Conservation (phyloP, 805 yeast species). For the Starmerella lactis-condensi region DNA sequence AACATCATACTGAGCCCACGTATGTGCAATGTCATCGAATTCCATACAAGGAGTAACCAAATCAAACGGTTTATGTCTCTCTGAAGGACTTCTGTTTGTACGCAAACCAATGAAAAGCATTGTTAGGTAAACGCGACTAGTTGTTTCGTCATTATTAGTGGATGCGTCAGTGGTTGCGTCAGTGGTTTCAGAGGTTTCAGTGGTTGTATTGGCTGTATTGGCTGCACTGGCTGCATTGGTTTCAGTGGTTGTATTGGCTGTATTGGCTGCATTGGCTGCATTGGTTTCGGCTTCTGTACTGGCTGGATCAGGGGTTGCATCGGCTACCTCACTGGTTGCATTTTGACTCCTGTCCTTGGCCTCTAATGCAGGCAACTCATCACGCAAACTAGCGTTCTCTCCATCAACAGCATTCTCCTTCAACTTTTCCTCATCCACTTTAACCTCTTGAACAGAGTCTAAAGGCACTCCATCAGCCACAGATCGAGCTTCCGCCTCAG, state of each 20-base stretch:
- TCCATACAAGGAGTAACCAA: constrained; percentile 82
- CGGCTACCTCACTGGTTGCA: neutral
- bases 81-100: constrained; percentile 27
- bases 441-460: constrained; percentile 26
- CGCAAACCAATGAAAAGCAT: constrained; percentile 67
- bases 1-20: constrained; percentile 50
- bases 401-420: constrained; percentile 15
- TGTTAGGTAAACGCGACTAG: constrained; percentile 27
- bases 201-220: neutral
- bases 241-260: constrained; percentile 19
- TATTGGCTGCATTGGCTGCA: neutral
- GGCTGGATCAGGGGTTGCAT: constrained; percentile 6
- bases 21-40: constrained; percentile 61
- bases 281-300: constrained; percentile 5
- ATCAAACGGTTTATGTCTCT: constrained; percentile 31
- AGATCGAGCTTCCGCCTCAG: constrained; percentile 37
- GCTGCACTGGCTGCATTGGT: neutral
- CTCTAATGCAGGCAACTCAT: neutral
- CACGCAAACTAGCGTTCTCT: too few relatives aligned
- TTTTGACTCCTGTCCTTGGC: too few relatives aligned
- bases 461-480: constrained; percentile 31
- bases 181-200: neutral
- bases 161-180: constrained; percentile 2
- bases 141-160: neutral
- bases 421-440: constrained; percentile 22